Base-by-base conservation (phyloP, 2,329 filamentous ascomycete species). In the Fusarium anthophilum region DNA sequence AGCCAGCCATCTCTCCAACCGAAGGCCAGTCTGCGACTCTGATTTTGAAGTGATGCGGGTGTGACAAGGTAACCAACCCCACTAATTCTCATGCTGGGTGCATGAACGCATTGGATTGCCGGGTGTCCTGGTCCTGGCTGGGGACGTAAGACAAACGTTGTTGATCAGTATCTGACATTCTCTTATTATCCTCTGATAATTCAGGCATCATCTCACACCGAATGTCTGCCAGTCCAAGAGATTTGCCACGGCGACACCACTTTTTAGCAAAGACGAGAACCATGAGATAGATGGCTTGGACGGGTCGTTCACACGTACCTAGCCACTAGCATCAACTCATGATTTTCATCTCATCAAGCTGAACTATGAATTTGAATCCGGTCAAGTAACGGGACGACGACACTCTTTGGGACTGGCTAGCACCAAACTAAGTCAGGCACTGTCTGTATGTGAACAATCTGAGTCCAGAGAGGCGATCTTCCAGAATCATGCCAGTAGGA, bases 401-500 rank as follows among this genome's bases (percentile, higher is more conserved):
- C 41, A 63, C 59, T 59, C 35, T 69, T 73, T 58, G 63, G 75
- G 65, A 63, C 53, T 66, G 58, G 62, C 58, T 64, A 73, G 69
- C 53, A 66, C 51, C 59, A 69, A 63, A 63, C 67, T 62, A 72
- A 64, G 48, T 55, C 69, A 35, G 48, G n/a, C 48, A 51, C 48
- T 51, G 58, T 26, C 26, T 37, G 53, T 54, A 57, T 53, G 50
- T 53, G 50, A 37, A 53, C 37, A 55, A 55, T 66, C 59, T 74
- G 63, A 67, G 74, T 76, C 72, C 66, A 69, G 58, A 54, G 59
- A 66, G 72, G 67, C 68, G 76, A 80, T 79, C 77, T 80, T 80
- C 79, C 77, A 80, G 76, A 80, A 80, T 77, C 74, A 79, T 78
- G 76, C 75, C 78, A 77, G 79, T 73, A 47, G 32, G 48, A 51